Conservation (phyloP, 192 early-diverging fungal genomes). For the Entomortierella lignicola region DNA sequence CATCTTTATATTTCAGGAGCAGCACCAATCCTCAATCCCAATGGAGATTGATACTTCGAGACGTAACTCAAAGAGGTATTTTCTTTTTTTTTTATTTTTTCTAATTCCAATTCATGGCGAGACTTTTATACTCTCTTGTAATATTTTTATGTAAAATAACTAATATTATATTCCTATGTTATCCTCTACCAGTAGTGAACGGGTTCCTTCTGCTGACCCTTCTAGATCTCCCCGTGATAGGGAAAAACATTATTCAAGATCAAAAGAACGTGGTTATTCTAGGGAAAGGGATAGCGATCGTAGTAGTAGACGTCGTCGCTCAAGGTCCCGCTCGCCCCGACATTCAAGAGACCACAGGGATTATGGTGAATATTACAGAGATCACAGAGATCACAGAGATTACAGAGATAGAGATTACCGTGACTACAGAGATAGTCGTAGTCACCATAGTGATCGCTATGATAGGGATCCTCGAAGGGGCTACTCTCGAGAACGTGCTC, state of each 20-base stretch:
- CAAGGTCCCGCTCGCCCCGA: constrained; percentile 57
- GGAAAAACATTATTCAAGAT: constrained; percentile 51
- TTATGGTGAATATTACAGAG: constrained; percentile 37
- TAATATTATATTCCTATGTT: too few species aligned
- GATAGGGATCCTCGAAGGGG: constrained; percentile 44
- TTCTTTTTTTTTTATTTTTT: too few species aligned
- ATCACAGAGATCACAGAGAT: constrained; percentile 41
- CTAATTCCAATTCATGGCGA: too few species aligned
- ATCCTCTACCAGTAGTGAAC: constrained; percentile 14
- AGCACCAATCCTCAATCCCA: constrained; percentile 9
- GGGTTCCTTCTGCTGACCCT: constrained; percentile 23
- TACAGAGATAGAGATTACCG: constrained; percentile 58
- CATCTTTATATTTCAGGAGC: constrained; percentile 27
- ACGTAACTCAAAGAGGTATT: constrained; percentile 45
- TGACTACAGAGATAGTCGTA: constrained; percentile 46
- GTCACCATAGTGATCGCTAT: constrained; percentile 39
- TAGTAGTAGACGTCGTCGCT: constrained; percentile 51
- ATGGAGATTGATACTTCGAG: constrained; percentile 30
- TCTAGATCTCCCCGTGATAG: constrained; percentile 55
- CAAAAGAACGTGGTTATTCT: constrained; percentile 51
- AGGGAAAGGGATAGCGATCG: constrained; percentile 53
- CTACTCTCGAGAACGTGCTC: constrained; percentile 39
- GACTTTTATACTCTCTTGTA: too few species aligned
- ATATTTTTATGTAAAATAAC: too few species aligned
- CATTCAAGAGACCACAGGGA: constrained; percentile 49